Evolutionary conservation across 495 filamentous ascomycete genomes (phyloP).

Genomic region (Parmelia sp.): DNA sequence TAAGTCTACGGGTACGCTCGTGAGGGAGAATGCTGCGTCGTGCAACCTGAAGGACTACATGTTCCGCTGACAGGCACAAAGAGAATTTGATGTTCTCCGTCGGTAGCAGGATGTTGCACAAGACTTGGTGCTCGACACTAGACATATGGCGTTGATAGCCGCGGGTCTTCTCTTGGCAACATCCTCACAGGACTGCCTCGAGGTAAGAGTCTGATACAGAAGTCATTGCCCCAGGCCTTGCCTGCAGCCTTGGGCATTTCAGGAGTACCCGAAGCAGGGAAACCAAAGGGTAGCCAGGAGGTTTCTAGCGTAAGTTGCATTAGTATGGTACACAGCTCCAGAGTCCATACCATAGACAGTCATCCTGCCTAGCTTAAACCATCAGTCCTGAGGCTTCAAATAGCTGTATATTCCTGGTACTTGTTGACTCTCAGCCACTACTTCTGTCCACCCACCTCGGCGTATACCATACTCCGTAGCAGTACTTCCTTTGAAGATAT

Average conservation of each 20-base stretch:
- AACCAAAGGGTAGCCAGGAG: not conserved
- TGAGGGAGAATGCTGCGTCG: not conserved
- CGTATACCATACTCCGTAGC: slow-evolving; percentile 2
- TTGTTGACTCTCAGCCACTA: not conserved
- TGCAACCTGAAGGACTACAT: slow-evolving; percentile 7
- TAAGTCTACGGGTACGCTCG: not conserved
- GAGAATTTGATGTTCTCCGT: slow-evolving; percentile 6
- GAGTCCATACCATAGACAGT: not conserved
- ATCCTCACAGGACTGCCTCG: slow-evolving; percentile 2
- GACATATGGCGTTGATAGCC: slow-evolving; percentile 1
- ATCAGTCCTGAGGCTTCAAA: not conserved
- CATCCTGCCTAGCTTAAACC: not conserved
- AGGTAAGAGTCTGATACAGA: not conserved
- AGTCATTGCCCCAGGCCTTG: slow-evolving; percentile 3
- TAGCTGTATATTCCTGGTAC: not conserved
- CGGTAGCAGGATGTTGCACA: not conserved
- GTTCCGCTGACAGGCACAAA: slow-evolving; percentile 6
- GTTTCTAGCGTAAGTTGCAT: not conserved
- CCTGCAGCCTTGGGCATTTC: not conserved
- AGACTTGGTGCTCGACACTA: slow-evolving; percentile 1
- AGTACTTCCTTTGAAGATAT: too few relatives aligned
- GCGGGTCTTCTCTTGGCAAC: slow-evolving; percentile 6
- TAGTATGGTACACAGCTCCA: not conserved
- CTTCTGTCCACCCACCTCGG: not conserved
- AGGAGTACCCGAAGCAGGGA: not conserved